Percentiles rank a stretch among this genome's conserved stretches.
These are phyloP conservation scores for Hemileccinum rubropunctum DNA, from an alignment of 768 basidiomycete species.

Conservation along the genomic window DNA sequence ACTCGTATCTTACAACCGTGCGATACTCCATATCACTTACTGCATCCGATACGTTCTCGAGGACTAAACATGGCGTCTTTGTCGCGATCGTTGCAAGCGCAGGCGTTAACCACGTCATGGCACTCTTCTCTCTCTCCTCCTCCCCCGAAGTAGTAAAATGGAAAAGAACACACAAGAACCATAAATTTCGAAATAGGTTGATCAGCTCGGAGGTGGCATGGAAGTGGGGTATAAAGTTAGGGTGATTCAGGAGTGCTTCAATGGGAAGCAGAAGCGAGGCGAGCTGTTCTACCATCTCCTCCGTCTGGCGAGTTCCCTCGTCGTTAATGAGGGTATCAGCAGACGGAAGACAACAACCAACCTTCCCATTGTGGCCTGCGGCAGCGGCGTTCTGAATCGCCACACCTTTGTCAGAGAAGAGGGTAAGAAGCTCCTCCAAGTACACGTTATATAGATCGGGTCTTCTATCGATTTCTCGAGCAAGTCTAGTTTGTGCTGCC, in stretches of 20 bases:
- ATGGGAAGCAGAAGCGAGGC: conserved; percentile 88
- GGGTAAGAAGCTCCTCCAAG: conserved; percentile 75
- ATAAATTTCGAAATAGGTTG: conserved; percentile 84
- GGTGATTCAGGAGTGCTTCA: conserved; percentile 77
- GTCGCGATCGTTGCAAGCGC: conserved; percentile 76
- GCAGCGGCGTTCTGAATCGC: conserved; percentile 82
- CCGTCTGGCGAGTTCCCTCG: conserved; percentile 44
- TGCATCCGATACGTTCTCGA: conserved; percentile 79
- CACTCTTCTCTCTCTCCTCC: conserved; percentile 48
- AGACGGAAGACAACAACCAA: conserved; percentile 26
- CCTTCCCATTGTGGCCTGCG: conserved; percentile 65
- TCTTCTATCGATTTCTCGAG: conserved; percentile 69
- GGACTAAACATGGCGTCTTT: conserved; percentile 82
- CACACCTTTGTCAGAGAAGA: conserved; percentile 90
- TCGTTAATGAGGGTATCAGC: conserved; percentile 5
- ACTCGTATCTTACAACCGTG: conserved; percentile 85
- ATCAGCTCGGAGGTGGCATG: conserved; percentile 58
- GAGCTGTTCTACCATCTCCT: conserved; percentile 83
- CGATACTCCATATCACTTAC: conserved; percentile 92
- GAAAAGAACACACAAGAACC: conserved; percentile 90
- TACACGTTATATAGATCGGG: conserved; percentile 80
- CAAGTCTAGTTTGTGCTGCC: conserved; percentile 87
- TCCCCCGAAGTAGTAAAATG: conserved; percentile 56
- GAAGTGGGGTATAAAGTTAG: conserved; percentile 60
- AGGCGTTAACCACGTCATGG: conserved; percentile 77